Conservation (phyloP, 306 rosid genomes). For the Sechiopsis laciniata region DNA sequence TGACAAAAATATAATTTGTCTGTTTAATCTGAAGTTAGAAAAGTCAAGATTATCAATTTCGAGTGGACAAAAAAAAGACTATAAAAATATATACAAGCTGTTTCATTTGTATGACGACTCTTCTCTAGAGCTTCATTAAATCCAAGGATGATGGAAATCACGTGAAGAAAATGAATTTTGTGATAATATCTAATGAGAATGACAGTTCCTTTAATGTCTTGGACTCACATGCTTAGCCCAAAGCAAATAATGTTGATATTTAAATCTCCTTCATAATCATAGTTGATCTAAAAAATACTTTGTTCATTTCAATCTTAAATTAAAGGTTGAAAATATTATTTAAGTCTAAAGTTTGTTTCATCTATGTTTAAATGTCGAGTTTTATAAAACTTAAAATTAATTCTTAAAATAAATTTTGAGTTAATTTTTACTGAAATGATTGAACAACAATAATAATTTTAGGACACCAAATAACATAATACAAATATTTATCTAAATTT, state of each 20-base stretch:
- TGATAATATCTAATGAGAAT: slow-evolving; percentile 14
- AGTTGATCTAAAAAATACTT: no score
- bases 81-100: not conserved
- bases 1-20: not conserved
- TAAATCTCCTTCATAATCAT: no score
- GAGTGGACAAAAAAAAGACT: not conserved
- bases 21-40: not conserved
- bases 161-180: slow-evolving; percentile 16
- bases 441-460: no score
- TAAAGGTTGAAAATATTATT: no score
- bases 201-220: slow-evolving; percentile 20
- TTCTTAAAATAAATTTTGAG: no score
- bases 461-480: no score
- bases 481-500: no score
- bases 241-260: not conserved
- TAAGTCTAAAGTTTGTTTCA: no score
- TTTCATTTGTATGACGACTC: not conserved
- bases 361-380: no score
- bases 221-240: slow-evolving; percentile 15
- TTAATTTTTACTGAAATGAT: no score
- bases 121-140: slow-evolving; percentile 11
- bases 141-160: not conserved
- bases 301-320: no score
- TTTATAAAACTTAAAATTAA: no score
- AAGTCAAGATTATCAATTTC: not conserved